A percentile compares a stretch with the other conserved stretches of the same genome.
These are phyloP conservation scores for Excoecaria cochinchinensis DNA, from an alignment of 345 rosid species.

Conservation along the genomic window DNA sequence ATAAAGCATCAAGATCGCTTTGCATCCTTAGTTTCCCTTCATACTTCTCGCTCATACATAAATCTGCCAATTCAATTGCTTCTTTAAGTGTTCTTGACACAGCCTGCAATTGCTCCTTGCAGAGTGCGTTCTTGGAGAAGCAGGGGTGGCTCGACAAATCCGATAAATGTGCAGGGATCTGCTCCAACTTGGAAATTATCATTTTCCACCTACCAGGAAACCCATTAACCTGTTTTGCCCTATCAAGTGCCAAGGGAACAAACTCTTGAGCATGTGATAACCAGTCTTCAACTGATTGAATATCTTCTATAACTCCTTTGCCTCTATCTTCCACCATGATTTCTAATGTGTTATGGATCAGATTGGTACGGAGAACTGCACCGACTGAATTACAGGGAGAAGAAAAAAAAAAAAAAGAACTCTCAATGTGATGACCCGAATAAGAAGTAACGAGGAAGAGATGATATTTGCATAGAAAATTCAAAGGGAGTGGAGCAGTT, in stretches of 20 bases:
- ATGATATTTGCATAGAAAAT: slow-evolving; percentile 33
- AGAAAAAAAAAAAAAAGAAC: slow-evolving; percentile 16
- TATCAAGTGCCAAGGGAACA: slow-evolving; percentile 57
- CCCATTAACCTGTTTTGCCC: slow-evolving; percentile 61
- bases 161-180: slow-evolving; percentile 69
- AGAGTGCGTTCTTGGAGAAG: slow-evolving; percentile 77
- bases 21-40: slow-evolving; percentile 93
- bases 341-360: slow-evolving; percentile 29
- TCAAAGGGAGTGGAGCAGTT: slow-evolving; percentile 65
- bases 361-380: slow-evolving; percentile 28
- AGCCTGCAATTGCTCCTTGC: slow-evolving; percentile 83
- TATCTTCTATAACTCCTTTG: slow-evolving; percentile 26
- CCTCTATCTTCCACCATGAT: slow-evolving; percentile 54
- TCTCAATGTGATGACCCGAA: slow-evolving; percentile 31
- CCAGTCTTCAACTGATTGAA: slow-evolving; percentile 69
- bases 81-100: slow-evolving; percentile 61
- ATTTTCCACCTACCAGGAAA: slow-evolving; percentile 88
- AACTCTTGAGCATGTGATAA: slow-evolving; percentile 61
- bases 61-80: slow-evolving; percentile 47
- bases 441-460: slow-evolving; percentile 18
- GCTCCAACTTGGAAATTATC: slow-evolving; percentile 73
- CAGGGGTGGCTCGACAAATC: slow-evolving; percentile 95
- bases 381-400: slow-evolving; percentile 30
- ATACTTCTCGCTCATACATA: slow-evolving; percentile 60
- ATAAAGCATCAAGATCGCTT: slow-evolving; percentile 86